Evolutionary conservation across 2,329 filamentous ascomycete genomes (phyloP).

Genomic region (Aureobasidium uvarum): DNA sequence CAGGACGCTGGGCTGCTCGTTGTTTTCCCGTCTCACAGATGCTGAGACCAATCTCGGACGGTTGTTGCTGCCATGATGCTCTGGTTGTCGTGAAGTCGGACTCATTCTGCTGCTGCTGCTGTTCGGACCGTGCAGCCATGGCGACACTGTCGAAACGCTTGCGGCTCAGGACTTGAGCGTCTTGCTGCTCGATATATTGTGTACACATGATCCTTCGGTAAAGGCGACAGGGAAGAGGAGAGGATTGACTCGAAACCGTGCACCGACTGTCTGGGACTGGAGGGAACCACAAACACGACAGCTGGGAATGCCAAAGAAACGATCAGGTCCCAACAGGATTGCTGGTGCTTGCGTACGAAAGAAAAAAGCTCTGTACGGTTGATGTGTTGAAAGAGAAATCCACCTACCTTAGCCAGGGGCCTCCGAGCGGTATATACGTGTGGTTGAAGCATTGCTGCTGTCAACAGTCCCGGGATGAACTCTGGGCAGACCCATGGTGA

Average conservation of each 20-base stretch:
- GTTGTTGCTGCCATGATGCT: slow-evolving; percentile 7
- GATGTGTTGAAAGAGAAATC: slow-evolving; percentile 10
- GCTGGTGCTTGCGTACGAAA: slow-evolving; percentile 16
- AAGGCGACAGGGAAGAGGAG: neutral
- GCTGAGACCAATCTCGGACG: neutral
- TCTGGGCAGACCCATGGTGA: slow-evolving; percentile 21
- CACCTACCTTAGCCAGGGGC: slow-evolving; percentile 21
- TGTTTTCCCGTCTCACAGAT: slow-evolving; percentile 20
- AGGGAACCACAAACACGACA: slow-evolving; percentile 16
- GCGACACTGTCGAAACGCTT: slow-evolving; percentile 24
- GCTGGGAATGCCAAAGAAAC: slow-evolving; percentile 15
- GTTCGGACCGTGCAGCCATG: slow-evolving; percentile 9
- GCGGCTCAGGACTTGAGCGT: neutral
- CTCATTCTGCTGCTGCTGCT: neutral
- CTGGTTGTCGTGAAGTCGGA: slow-evolving; percentile 19
- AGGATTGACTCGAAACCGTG: slow-evolving; percentile 7
- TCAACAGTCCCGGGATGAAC: slow-evolving; percentile 10
- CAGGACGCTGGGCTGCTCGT: slow-evolving; percentile 18
- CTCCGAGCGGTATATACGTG: slow-evolving; percentile 19
- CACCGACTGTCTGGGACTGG: slow-evolving; percentile 14
- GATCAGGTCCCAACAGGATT: slow-evolving; percentile 15
- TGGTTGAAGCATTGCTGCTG: slow-evolving; percentile 7
- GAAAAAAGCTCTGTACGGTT: slow-evolving; percentile 10
- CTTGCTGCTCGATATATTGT: slow-evolving; percentile 16
- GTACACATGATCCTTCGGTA: slow-evolving; percentile 6